Percentiles rank a stretch among this genome's conserved stretches.
These are phyloP conservation scores for Exserohilum turcica DNA, from an alignment of 2,329 filamentous ascomycete species.

Conservation along the genomic window DNA sequence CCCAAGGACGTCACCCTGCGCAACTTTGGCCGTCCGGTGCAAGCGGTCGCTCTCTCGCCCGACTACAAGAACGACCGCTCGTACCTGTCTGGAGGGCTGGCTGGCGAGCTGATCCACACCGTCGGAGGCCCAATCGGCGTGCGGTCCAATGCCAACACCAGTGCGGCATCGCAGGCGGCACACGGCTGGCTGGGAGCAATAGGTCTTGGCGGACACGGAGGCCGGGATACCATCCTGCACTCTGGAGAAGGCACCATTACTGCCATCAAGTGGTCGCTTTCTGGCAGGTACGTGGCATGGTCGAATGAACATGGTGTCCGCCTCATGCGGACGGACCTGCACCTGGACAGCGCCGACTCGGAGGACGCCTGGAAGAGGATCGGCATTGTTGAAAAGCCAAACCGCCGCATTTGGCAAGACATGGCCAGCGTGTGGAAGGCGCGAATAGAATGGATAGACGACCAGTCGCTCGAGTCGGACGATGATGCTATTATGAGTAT, in stretches of 20 bases:
- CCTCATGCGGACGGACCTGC: conserved; percentile 89
- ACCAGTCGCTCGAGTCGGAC: conserved; percentile 75
- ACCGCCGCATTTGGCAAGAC: conserved; percentile 86
- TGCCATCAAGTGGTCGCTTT: conserved; percentile 91
- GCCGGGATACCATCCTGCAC: conserved; percentile 85
- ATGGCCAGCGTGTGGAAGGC: conserved; percentile 97
- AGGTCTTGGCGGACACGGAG: conserved; percentile 76
- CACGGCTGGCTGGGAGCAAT: conserved; percentile 91
- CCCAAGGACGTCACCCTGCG: conserved; percentile 87
- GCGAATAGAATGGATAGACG: conserved; percentile 89
- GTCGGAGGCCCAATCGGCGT: conserved; percentile 78
- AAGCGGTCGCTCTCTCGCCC: conserved; percentile 90
- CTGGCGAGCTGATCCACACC: conserved; percentile 86
- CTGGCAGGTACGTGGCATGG: conserved; percentile 92
- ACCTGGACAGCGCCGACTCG: conserved; percentile 74
- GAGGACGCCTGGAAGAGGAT: conserved; percentile 95
- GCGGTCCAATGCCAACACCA: conserved; percentile 83
- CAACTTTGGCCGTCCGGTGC: conserved; percentile 91
- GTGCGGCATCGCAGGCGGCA: conserved; percentile 80
- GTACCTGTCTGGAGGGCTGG: conserved; percentile 88
- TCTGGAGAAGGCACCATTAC: conserved; percentile 90
- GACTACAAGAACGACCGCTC: conserved; percentile 88
- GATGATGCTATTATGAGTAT: conserved; percentile 57
- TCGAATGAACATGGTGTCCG: conserved; percentile 97
- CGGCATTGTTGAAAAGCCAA: conserved; percentile 87